Percentiles rank a stretch among this genome's conserved stretches.
Evolutionary conservation across 768 basidiomycete genomes (phyloP).

Genomic region (Mycena maculata): DNA sequence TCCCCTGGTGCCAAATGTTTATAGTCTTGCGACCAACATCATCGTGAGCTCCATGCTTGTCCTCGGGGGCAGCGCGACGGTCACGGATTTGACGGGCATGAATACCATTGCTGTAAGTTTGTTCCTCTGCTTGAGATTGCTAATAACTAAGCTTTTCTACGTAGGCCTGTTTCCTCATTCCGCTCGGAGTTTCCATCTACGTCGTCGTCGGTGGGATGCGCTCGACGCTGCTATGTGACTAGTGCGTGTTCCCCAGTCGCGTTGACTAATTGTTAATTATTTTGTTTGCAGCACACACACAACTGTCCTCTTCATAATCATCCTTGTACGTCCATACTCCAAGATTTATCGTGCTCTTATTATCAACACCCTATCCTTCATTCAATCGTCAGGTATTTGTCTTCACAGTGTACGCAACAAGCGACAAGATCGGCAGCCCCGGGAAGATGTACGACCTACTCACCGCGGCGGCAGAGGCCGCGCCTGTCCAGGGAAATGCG

Average conservation of each 20-base stretch:
- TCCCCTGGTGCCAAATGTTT: neutral
- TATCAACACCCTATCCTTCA: constrained; percentile 16
- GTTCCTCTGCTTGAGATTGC: neutral
- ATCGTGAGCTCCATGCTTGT: constrained; percentile 91
- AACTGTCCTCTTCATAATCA: constrained; percentile 86
- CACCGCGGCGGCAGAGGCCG: constrained; percentile 58
- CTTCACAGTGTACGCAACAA: constrained; percentile 87
- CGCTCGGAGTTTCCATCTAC: constrained; percentile 88
- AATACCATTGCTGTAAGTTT: constrained; percentile 76
- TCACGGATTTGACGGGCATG: constrained; percentile 91
- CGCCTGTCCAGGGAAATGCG: constrained; percentile 85
- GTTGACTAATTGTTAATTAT: neutral
- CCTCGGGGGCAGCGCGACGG: constrained; percentile 87
- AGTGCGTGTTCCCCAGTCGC: constrained; percentile 58
- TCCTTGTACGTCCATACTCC: constrained; percentile 66
- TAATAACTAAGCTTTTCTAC: neutral
- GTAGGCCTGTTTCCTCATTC: constrained; percentile 90
- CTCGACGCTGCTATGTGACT: constrained; percentile 87
- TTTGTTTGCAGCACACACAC: constrained; percentile 79
- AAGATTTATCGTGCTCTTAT: neutral
- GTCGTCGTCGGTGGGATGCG: constrained; percentile 90
- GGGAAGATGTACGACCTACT: constrained; percentile 84
- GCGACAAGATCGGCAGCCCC: constrained; percentile 82
- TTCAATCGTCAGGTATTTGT: constrained; percentile 52
- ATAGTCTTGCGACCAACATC: constrained; percentile 86